Evolutionary conservation across 2,329 filamentous ascomycete species (phyloP), one percentile per base, ranked within the genome.

Genomic region (Helotiales sp.): DNA sequence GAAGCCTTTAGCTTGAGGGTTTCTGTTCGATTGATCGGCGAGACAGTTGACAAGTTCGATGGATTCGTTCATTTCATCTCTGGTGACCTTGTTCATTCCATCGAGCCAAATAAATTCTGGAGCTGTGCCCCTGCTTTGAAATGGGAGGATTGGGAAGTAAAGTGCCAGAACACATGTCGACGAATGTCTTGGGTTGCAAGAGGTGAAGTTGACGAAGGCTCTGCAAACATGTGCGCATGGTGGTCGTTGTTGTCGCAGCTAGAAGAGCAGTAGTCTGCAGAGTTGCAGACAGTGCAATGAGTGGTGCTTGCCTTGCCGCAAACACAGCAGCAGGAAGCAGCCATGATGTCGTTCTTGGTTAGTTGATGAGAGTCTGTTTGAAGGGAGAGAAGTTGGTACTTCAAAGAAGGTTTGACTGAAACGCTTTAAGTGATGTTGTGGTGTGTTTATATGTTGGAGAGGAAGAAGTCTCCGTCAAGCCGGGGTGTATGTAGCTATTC

Each of bases 41-140:
- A 54, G 34, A 11, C 22, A 63, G 10, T 20, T 17, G 43, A 5
- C 10, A 8, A 6, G 15, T 10, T 52, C 10, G 22, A 49, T 24
- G 15, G 60, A 7, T 15, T 32, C 11, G 13, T 7, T 37, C 15
- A 5, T 2, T 26, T 20, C 8, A 26, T 37, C 13, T 17, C 8
- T 54, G 11, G 20, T 26, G 11, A 62, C 30, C 15, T 28, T 43
- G 28, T 52, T 26, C n/a, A 11, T 10, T 2, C 28, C 17, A 43
- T 62, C 45, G 11, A 63, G 28, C 61, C 61, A 63, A 26, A 63
- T 40, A 6, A 63, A 43, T 2, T 45, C 40, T 5, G 61, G 61
- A 1, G 22, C 6, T 5, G 13, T 28, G 10, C 47, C 32, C 8
- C 22, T 30, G 30, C n/a, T 22, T 28, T 6, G 15, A 1, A 52